Evolutionary conservation across 1,284 basidiomycete species (phyloP).

Genomic region (Agroathelia rolfsii): DNA sequence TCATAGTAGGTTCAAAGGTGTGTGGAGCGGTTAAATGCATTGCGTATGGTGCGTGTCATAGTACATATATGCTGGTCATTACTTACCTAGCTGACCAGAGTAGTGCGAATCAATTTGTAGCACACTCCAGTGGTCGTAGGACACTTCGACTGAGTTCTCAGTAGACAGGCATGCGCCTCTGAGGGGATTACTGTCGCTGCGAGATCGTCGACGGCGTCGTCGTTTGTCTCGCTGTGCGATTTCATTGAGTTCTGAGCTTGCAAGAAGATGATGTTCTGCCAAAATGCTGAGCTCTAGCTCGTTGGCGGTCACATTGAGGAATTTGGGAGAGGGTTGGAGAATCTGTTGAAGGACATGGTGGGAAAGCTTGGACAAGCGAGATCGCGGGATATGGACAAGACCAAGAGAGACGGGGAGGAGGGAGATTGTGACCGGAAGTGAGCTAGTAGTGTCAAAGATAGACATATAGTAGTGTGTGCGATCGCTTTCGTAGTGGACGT

Average conservation of each 20-base stretch:
- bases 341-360: slow-evolving; percentile 59
- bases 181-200: slow-evolving; percentile 19
- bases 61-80: too few relatives aligned
- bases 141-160: slow-evolving; percentile 52
- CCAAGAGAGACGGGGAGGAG: slow-evolving; percentile 60
- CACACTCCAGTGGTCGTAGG: slow-evolving; percentile 64
- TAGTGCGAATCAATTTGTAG: slow-evolving; percentile 69
- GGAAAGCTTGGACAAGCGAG: slow-evolving; percentile 46
- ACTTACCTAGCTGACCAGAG: slow-evolving; percentile 53
- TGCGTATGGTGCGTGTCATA: too few relatives aligned
- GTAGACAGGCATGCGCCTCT: slow-evolving; percentile 18
- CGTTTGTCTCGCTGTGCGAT: slow-evolving; percentile 50
- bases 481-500: too few relatives aligned
- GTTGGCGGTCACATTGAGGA: slow-evolving; percentile 68
- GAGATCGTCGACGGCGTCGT: slow-evolving; percentile 29
- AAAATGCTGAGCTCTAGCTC: slow-evolving; percentile 67
- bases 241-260: slow-evolving; percentile 51
- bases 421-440: slow-evolving; percentile 49
- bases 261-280: slow-evolving; percentile 47
- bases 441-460: too few relatives aligned
- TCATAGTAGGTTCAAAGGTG: too few relatives aligned
- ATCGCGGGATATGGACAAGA: slow-evolving; percentile 62
- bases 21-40: too few relatives aligned
- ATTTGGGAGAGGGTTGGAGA: slow-evolving; percentile 51
- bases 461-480: too few relatives aligned